phyloP scores from a whole-genome alignment of 495 filamentous ascomycete genomes.

The Chaetomium tenue region DNA sequence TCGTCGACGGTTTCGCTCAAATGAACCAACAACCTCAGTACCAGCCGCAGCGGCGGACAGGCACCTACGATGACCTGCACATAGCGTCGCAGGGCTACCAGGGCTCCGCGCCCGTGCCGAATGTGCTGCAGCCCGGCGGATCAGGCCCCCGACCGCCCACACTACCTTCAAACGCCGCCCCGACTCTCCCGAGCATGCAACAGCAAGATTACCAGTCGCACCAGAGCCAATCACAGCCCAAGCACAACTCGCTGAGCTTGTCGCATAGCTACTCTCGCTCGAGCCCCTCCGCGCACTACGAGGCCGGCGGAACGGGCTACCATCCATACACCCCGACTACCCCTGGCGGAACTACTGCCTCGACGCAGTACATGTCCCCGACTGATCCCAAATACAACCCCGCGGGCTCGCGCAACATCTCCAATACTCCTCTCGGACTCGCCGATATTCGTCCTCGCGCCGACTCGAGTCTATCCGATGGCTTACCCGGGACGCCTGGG shows the following conservation, averaged over 20 bases:
- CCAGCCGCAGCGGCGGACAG: constrained; percentile 45
- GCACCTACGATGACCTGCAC: constrained; percentile 70
- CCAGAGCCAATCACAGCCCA: constrained; percentile 54
- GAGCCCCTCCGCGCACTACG: constrained; percentile 67
- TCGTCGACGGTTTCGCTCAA: background rate
- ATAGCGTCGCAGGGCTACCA: constrained; percentile 62
- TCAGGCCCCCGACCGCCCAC: constrained; percentile 57
- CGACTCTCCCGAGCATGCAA: constrained; percentile 67
- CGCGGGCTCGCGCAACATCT: constrained; percentile 68
- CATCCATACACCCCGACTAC: constrained; percentile 65
- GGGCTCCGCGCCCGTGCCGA: constrained; percentile 57
- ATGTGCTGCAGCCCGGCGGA: constrained; percentile 65
- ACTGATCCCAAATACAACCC: constrained; percentile 63
- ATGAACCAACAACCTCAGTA: constrained; percentile 53
- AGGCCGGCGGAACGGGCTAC: constrained; percentile 57
- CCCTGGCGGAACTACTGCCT: constrained; percentile 53
- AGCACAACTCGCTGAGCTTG: constrained; percentile 58
- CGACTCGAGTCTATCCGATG: constrained; percentile 72
- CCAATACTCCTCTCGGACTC: constrained; percentile 84
- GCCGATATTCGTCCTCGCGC: constrained; percentile 81
- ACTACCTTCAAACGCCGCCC: constrained; percentile 69
- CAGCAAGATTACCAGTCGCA: constrained; percentile 56
- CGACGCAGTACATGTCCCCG: constrained; percentile 65
- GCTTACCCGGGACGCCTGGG: constrained; percentile 52
- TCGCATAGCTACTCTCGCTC: constrained; percentile 77